Evolutionary conservation across 1,139 yeast genomes (phyloP), one percentile per base, ranked within the genome.

Genomic region (Insectozyma bohioensis): DNA sequence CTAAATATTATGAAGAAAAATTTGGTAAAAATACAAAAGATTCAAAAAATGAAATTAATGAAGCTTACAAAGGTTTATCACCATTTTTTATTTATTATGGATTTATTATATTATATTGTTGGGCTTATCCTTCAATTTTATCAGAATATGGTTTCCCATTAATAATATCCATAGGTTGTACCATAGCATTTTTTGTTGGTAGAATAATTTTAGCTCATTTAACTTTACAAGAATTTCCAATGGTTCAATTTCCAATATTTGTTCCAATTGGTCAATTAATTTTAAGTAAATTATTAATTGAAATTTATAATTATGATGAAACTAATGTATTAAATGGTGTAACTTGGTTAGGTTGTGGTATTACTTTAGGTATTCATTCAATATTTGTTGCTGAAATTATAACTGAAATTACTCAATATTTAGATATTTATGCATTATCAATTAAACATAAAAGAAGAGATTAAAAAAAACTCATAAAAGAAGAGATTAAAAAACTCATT

Each of bases 181-280:
- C 85, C 1, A 63, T 84, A 49, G 96, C 97, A 1, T 83, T 86
- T 49, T 69, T 78, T 2, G 97, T 90, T 13, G 97, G 97, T 4
- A 75, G 95, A 53, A 86, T 90, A 47, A 90, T 90, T 50, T 70
- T 85, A 39, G 94, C 88, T 3, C 97, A 90, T 58, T 77, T 90
- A 49, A 87, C 97, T 1, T 61, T 74, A 37, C 95, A 86, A 52
- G 51, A 61, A 3, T 90, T 85, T 68, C 97, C 97, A 31, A 62
- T 68, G 55, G 47, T 72, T 40, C 85, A 86, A 41, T 72, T 80
- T 19, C 87, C 95, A 26, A 72, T 80, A 72, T 65, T 76, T 30
- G 64, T 83, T 19, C 96, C 97, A 12, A 20, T 67, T 2, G 50
- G 63, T 1, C 94, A 87, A 49, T 52, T 80, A 20, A 25, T 67